Evolutionary conservation across 2,329 filamentous ascomycete genomes (phyloP), one percentile per base, ranked within the genome.

Genomic region (Capronia americana): DNA sequence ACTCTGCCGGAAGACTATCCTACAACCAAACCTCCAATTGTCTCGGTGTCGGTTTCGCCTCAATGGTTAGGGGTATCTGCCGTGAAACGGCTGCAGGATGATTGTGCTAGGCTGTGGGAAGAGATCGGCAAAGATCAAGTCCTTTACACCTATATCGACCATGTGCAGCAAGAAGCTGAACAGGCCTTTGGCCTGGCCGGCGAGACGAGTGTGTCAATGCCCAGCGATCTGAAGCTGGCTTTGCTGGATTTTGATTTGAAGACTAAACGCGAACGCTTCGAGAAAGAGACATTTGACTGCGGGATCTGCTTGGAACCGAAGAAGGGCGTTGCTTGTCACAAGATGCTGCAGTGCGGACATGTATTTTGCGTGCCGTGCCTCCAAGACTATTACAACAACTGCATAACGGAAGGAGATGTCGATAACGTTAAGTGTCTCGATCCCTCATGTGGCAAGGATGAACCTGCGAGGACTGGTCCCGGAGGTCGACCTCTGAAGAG

Each of bases 361-460:
- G 92, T 98, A 44, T 99, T 98, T 75, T 99, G 95, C 77, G 81
- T 90, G 20, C 79, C 87, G n/a, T 99, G 95, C 74, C 82, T 99
- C 2, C 90, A 92, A 69, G 92, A 94, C 73, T 97, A 94, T 72
- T 98, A 96, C 83, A 92, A 90, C 72, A 89, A 88, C 69, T 93
- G 92, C 71, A 97, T 99, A 73, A 87, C 83, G 0, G 92, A 96
- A 74, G 95, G 95, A 0, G 90, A 96, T 73, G 82, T 99, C 20
- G 84, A 88, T 57, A 86, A 87, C 7, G 89, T 99, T 32, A 90
- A 89, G 69, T 99, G 95, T 74, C 83, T 96, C 32, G 85, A 89
- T 12, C 92, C 92, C 0, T 86, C 87, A 64, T 99, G 95, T 74
- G 90, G 90, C 46, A 90, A 90, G 73, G 83, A 24, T 74, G 69